Conservation (phyloP, 768 basidiomycete species). For the Lentinula raphanica region DNA sequence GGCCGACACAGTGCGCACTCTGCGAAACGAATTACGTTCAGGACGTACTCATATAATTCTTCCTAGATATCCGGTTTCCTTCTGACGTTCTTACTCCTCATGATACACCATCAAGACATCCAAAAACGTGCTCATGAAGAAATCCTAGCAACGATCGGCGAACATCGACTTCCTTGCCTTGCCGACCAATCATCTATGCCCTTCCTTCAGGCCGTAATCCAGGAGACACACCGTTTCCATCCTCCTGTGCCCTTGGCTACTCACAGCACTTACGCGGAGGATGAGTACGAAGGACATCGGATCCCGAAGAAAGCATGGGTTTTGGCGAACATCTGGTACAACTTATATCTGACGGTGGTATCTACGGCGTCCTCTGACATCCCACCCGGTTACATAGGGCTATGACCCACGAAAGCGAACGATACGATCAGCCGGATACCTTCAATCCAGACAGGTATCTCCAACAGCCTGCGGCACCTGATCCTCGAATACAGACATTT, state of each 20-base stretch:
- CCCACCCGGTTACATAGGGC: neutral
- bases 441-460: slow-evolving; percentile 13
- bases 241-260: slow-evolving; percentile 7
- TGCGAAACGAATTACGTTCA: neutral
- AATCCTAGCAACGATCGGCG: slow-evolving; percentile 15
- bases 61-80: slow-evolving; percentile 14
- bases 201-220: slow-evolving; percentile 20
- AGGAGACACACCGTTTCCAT: slow-evolving; percentile 15
- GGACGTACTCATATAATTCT: neutral
- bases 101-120: slow-evolving; percentile 17
- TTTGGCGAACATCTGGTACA: slow-evolving; percentile 10
- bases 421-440: slow-evolving; percentile 6
- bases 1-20: neutral
- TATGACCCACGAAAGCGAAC: slow-evolving; percentile 4
- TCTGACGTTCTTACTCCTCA: slow-evolving; percentile 17
- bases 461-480: neutral
- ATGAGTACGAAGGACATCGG: slow-evolving; percentile 5
- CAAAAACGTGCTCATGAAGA: slow-evolving; percentile 19
- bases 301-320: slow-evolving; percentile 12
- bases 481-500: slow-evolving; percentile 3
- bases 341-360: too few relatives aligned
- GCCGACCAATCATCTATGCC: slow-evolving; percentile 20
- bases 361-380: neutral
- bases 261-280: slow-evolving; percentile 8
- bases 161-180: slow-evolving; percentile 17